Percentiles rank a stretch among this genome's conserved stretches.
Conservation (phyloP, 257 asterid species). For the Verbascum thapsus region DNA sequence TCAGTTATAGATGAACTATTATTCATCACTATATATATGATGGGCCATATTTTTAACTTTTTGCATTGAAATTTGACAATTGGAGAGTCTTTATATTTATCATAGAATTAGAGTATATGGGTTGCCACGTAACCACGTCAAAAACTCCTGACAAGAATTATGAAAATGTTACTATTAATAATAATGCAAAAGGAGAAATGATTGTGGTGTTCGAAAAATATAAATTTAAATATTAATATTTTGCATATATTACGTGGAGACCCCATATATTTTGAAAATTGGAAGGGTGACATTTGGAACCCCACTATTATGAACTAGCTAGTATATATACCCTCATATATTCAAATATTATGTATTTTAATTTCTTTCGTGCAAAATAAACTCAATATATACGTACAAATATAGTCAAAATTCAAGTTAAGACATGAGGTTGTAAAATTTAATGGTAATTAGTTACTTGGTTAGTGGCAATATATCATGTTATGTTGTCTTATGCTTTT, state of each 20-base stretch:
- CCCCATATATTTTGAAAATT: constrained; percentile 22
- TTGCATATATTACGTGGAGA: constrained; percentile 24
- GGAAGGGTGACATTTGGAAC: constrained; percentile 52
- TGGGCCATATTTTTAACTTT: constrained; percentile 10
- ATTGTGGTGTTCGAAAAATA: constrained; percentile 32
- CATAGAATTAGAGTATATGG: not conserved
- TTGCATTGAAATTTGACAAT: constrained; percentile 15
- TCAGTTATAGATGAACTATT: constrained; percentile 9
- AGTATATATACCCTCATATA: no score
- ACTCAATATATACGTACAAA: no score
- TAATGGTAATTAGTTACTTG: no score
- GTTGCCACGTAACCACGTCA: constrained; percentile 28
- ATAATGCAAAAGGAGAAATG: constrained; percentile 37
- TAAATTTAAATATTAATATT: no score
- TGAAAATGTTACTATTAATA: constrained; percentile 24
- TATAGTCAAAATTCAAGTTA: no score
- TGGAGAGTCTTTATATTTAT: not conserved
- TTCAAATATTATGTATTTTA: no score
- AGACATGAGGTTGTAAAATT: no score
- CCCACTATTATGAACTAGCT: constrained; percentile 25
- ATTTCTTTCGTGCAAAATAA: no score
- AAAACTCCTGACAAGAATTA: not conserved
- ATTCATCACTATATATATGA: not conserved
- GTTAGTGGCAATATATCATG: no score
- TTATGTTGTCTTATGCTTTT: no score